A percentile compares a stretch with the other conserved stretches of the same genome.
Conservation (phyloP, 768 basidiomycete species). For the Neoboletus brunneissimus region DNA sequence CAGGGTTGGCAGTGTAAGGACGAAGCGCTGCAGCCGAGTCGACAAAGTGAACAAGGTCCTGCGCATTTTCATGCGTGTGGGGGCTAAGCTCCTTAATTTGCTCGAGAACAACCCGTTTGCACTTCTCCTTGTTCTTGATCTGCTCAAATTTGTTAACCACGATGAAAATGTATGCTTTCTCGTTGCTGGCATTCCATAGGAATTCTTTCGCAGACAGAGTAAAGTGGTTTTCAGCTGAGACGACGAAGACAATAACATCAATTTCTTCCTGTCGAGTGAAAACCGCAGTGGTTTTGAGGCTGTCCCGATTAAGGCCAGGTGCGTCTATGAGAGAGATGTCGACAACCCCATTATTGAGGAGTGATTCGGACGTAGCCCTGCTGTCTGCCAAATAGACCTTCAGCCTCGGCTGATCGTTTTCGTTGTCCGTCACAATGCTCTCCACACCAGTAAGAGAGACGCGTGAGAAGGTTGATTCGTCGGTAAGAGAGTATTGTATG, state of each 20-base stretch:
- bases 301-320: slow-evolving; percentile 95
- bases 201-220: slow-evolving; percentile 95
- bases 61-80: slow-evolving; percentile 84
- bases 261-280: slow-evolving; percentile 98
- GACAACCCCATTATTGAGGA: slow-evolving; percentile 92
- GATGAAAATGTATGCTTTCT: slow-evolving; percentile 97
- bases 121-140: slow-evolving; percentile 93
- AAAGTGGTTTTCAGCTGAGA: slow-evolving; percentile 98
- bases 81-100: slow-evolving; percentile 93
- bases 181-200: slow-evolving; percentile 86
- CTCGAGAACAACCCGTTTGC: slow-evolving; percentile 82
- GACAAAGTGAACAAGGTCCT: slow-evolving; percentile 97
- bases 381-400: slow-evolving; percentile 89
- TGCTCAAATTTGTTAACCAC: slow-evolving; percentile 98
- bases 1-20: slow-evolving; percentile 58
- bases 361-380: slow-evolving; percentile 73
- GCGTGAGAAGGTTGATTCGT: slow-evolving; percentile 75
- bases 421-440: slow-evolving; percentile 60
- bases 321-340: slow-evolving; percentile 99
- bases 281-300: slow-evolving; percentile 88
- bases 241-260: slow-evolving; percentile 97
- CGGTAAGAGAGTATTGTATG: slow-evolving; percentile 60
- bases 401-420: slow-evolving; percentile 62
- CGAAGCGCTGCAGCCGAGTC: slow-evolving; percentile 79
- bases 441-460: slow-evolving; percentile 70